Base-by-base conservation (phyloP, 306 rosid genomes). In the Trichosanthes cucumerina region DNA sequence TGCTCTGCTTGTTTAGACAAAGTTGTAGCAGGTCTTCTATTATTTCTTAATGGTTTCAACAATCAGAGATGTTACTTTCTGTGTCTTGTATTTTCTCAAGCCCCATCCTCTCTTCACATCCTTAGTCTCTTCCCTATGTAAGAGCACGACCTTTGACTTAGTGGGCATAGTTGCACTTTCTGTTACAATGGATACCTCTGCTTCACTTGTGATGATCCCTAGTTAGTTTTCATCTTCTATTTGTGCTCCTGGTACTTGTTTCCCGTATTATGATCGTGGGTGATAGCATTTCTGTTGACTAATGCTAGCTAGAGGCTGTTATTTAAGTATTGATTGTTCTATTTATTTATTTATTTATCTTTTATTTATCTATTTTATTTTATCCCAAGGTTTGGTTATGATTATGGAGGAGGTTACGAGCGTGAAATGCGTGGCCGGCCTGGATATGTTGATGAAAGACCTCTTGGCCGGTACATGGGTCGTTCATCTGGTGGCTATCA, bases 391-490 rank as follows among this genome's bases (percentile, higher is more conserved):
- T 88, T 86, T 83, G 98, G 97, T 34, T 88, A 89, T 86, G 92
- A 95, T 84, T 81, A 91, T 82, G 86, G 79, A 80, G 88, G 95
- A n/a, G 97, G 97, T 66, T 84, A 89, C 64, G 98, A 94, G 4
- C 88, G 98, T 43, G 97, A 93, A 77, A 82, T 87, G 85, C 89
- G 96, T 54, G 93, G 89, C 77, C 86, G 97, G 82, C 88, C 80
- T 78, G 98, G 90, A 62, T 91, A 87, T 83, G 84, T 59, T 39
- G 98, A 95, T 71, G 99, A 92, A 63, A 95, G 86, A 82, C 76
- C 96, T 76, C 90, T 87, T 87, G 96, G 99, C 41, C 90, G 98
- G 78, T 91, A 85, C 83, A 87, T 75, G 39, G 90, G 89, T 46
- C 99, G 93, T 21, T 79, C 97, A 41, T 85, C 82, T 7, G 92